Percentiles rank a stretch among this genome's conserved stretches.
Conservation (phyloP, 1,284 basidiomycete genomes). For the Ustilago loliicola region DNA sequence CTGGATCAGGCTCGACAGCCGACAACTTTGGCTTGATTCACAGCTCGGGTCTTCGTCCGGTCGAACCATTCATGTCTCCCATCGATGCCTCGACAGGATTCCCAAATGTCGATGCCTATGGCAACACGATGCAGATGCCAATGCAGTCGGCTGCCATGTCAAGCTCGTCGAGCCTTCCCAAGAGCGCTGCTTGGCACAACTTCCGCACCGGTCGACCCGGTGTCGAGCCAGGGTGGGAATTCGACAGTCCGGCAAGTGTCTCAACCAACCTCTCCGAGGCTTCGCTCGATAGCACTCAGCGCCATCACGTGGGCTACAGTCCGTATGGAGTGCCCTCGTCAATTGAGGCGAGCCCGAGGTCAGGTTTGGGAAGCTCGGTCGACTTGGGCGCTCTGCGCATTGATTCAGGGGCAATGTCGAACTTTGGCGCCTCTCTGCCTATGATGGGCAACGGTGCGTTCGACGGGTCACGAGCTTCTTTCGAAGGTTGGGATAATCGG, state of each 20-base stretch:
- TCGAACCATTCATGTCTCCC: slow-evolving; percentile 11
- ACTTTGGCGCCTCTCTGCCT: not conserved
- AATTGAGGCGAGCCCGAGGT: slow-evolving; percentile 42
- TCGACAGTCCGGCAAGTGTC: slow-evolving; percentile 45
- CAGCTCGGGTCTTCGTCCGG: not conserved
- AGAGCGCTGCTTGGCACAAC: slow-evolving; percentile 28
- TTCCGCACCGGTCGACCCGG: slow-evolving; percentile 30
- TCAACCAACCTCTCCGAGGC: slow-evolving; percentile 46
- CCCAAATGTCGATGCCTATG: slow-evolving; percentile 12
- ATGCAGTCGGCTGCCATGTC: slow-evolving; percentile 26
- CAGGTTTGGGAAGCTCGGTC: slow-evolving; percentile 35
- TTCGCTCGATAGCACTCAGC: slow-evolving; percentile 38
- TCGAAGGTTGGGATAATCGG: slow-evolving; percentile 20
- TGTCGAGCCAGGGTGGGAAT: slow-evolving; percentile 29
- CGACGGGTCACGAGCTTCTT: slow-evolving; percentile 10
- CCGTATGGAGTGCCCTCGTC: slow-evolving; percentile 33
- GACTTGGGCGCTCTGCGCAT: slow-evolving; percentile 41
- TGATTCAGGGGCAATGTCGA: slow-evolving; percentile 26
- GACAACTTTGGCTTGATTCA: slow-evolving; percentile 46
- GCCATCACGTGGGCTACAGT: slow-evolving; percentile 30
- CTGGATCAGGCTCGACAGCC: slow-evolving; percentile 27
- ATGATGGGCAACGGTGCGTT: slow-evolving; percentile 14
- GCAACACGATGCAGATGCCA: slow-evolving; percentile 27
- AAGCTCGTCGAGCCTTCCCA: slow-evolving; percentile 16
- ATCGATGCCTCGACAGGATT: slow-evolving; percentile 12